Evolutionary conservation across 2,329 filamentous ascomycete species (phyloP).

Genomic region (Rutstroemia sp.): DNA sequence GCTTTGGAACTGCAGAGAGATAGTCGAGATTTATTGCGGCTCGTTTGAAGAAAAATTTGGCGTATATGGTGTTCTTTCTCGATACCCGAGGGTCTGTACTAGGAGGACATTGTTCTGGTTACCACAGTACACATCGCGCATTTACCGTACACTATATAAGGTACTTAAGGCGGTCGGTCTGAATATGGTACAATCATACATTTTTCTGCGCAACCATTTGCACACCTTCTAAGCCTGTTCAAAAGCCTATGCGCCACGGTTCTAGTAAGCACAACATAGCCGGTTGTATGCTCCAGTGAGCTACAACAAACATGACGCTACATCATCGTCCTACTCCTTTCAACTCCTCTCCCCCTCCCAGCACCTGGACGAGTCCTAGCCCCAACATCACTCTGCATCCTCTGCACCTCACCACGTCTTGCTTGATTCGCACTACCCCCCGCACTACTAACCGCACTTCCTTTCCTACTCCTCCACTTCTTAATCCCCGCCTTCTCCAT

Average conservation of each 20-base stretch:
- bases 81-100: no score
- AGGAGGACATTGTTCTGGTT: no score
- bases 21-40: no score
- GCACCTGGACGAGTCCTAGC: neutral
- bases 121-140: no score
- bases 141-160: no score
- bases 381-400: neutral
- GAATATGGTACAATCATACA: no score
- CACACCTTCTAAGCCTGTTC: no score
- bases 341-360: neutral
- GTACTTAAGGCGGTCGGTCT: no score
- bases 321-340: neutral
- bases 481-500: neutral
- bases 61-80: no score
- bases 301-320: neutral
- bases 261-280: constrained; percentile 15
- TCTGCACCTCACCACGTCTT: neutral
- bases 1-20: constrained; percentile 37
- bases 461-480: neutral
- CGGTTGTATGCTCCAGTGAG: neutral
- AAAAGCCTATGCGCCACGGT: no score
- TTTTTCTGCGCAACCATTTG: no score
- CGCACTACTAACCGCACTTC: neutral
- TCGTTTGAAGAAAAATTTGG: no score
- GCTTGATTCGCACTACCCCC: neutral